These are phyloP conservation scores for Diaporthe aspalathi DNA, from an alignment of 2,329 filamentous ascomycete genomes.

Conservation along the genomic window DNA sequence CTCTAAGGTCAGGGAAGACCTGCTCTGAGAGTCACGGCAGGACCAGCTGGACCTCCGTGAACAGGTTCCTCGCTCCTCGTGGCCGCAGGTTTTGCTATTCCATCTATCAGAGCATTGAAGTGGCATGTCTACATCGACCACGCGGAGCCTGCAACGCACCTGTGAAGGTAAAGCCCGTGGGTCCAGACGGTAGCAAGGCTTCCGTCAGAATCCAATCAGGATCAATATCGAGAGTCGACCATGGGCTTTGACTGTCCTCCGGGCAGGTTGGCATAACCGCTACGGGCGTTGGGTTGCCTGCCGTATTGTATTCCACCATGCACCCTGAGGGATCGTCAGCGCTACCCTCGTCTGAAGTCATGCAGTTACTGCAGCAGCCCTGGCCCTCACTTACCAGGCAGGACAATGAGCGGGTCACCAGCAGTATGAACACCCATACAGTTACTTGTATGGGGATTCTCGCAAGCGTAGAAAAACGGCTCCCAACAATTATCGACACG, in stretches of 20 bases:
- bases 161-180: not conserved
- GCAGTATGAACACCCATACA: too few relatives aligned
- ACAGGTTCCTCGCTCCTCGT: not conserved
- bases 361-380: not conserved
- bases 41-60: not conserved
- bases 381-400: constrained; percentile 12
- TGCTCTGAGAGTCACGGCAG: not conserved
- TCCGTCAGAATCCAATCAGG: too few relatives aligned
- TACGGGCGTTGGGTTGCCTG: not conserved
- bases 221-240: not conserved
- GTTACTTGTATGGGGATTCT: not conserved
- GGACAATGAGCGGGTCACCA: not conserved
- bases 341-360: not conserved
- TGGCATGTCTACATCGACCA: not conserved
- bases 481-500: not conserved
- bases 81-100: not conserved
- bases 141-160: not conserved
- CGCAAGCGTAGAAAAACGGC: not conserved
- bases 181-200: not conserved
- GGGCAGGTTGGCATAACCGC: not conserved
- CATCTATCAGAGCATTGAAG: not conserved
- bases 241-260: not conserved
- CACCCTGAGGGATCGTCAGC: constrained; percentile 21
- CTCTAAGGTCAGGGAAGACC: too few relatives aligned
- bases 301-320: constrained; percentile 10